Evolutionary conservation across 1,284 basidiomycete species (phyloP).

Genomic region (Ustilago esculenta): DNA sequence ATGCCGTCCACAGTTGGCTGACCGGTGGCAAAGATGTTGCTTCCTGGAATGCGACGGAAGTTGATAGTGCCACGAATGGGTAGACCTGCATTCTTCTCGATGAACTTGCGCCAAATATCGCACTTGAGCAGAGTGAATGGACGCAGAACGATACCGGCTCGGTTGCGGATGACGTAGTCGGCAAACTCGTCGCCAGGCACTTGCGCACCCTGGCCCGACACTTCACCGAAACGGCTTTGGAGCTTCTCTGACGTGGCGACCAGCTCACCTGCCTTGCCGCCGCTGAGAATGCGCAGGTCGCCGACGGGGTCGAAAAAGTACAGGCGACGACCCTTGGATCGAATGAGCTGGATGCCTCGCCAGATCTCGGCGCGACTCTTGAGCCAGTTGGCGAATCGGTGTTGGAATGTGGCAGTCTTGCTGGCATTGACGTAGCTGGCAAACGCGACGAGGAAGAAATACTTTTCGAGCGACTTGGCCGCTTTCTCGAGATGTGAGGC

Average conservation of each 20-base stretch:
- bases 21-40: constrained; percentile 75
- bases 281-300: constrained; percentile 57
- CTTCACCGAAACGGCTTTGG: constrained; percentile 44
- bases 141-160: constrained; percentile 64
- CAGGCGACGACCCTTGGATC: constrained; percentile 55
- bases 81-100: constrained; percentile 43
- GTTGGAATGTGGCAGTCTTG: constrained; percentile 74
- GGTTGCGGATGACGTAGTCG: constrained; percentile 64
- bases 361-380: constrained; percentile 88
- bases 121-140: constrained; percentile 63
- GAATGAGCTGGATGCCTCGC: constrained; percentile 70
- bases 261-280: constrained; percentile 49
- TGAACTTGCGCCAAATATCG: constrained; percentile 65
- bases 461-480: constrained; percentile 70
- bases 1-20: constrained; percentile 94
- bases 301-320: constrained; percentile 66
- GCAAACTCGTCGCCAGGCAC: constrained; percentile 66
- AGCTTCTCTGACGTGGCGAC: constrained; percentile 46
- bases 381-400: constrained; percentile 87
- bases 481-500: constrained; percentile 56
- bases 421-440: constrained; percentile 84
- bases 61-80: constrained; percentile 87
- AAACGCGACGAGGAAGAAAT: constrained; percentile 94
- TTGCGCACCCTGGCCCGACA: constrained; percentile 45
- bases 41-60: constrained; percentile 84